Evolutionary conservation across 2,329 filamentous ascomycete species (phyloP).

Genomic region (Xenosphaeropsis pyriputrescens): DNA sequence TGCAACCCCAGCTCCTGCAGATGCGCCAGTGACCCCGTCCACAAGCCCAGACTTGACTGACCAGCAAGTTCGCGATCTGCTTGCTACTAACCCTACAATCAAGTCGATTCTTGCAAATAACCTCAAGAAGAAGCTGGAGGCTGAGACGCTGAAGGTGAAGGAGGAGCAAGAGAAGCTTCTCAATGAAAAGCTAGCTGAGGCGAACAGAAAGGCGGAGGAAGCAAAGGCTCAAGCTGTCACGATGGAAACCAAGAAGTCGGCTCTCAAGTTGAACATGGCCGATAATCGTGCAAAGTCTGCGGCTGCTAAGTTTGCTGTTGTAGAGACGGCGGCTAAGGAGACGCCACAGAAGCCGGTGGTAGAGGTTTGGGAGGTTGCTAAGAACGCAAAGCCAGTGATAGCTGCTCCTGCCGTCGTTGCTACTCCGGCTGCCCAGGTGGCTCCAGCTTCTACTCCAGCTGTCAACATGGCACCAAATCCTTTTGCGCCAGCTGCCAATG

Average conservation of each 20-base stretch:
- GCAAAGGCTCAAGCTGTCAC: constrained; percentile 40
- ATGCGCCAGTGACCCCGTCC: constrained; percentile 1
- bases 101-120: constrained; percentile 44
- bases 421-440: constrained; percentile 2
- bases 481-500: neutral
- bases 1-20: constrained; percentile 10
- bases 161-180: constrained; percentile 27
- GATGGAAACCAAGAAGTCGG: constrained; percentile 61
- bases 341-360: constrained; percentile 72
- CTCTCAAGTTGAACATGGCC: constrained; percentile 63
- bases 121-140: constrained; percentile 55
- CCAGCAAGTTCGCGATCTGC: constrained; percentile 35
- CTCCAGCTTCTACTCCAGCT: constrained; percentile 1
- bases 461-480: neutral
- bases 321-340: constrained; percentile 69
- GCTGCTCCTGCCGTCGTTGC: constrained; percentile 6
- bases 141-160: constrained; percentile 45
- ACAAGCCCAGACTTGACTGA: constrained; percentile 30
- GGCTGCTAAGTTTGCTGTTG: constrained; percentile 59
- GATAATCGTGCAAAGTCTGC: constrained; percentile 52
- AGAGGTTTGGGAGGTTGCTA: constrained; percentile 78
- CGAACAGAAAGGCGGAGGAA: constrained; percentile 27
- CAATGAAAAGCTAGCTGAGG: constrained; percentile 36
- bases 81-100: constrained; percentile 39
- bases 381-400: constrained; percentile 40